Evolutionary conservation across 164 flowering plant genomes (phyloP), one percentile per base, ranked within the genome.

Genomic region (Annona squamosa): DNA sequence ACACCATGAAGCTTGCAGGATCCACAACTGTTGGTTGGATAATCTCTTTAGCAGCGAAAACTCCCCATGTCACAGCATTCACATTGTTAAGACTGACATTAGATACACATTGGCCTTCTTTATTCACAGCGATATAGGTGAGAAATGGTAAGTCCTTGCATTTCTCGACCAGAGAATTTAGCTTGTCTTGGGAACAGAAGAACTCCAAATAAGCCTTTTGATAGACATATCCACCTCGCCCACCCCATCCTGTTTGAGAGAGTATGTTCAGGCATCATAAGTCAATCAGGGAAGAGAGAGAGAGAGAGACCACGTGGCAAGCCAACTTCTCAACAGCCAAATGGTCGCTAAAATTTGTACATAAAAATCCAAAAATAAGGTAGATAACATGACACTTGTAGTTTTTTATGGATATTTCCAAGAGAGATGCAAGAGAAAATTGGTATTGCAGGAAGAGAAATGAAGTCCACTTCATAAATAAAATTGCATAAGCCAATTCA

Each of bases 21-120:
- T 94, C 97, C 4, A 92, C 97, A 48, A 94, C 88, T 18, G 95
- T 92, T 48, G 98, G 98, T 76, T 94, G 98, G 81, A 90, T 82
- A 66, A 94, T 83, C 85, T 94, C 98, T 80, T 88, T 90, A 48
- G 87, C 94, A 17, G 95, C 94, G 85, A 94, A 94, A 46, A 88
- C 97, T 72, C 98, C 98, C 98, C 98, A 94, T 19, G 98, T 92
- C 66, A 92, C 93, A 1, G 97, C 98, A 79, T 94, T 94, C 70
- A 92, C 93, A 68, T 80, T 85, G 69, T 73, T 68, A 16, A 79
- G 67, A 61, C 73, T 80, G 37, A 81, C 71, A 64, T 94, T 92
- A 5, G 97, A 87, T 43, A 86, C 63, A 82, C 75, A 81, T 3
- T 48, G 75, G 44, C 92, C 95, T 69, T 76, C 88, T 78, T 89